Conservation (phyloP, 1,284 basidiomycete genomes). For the Moesziomyces globuligerus region DNA sequence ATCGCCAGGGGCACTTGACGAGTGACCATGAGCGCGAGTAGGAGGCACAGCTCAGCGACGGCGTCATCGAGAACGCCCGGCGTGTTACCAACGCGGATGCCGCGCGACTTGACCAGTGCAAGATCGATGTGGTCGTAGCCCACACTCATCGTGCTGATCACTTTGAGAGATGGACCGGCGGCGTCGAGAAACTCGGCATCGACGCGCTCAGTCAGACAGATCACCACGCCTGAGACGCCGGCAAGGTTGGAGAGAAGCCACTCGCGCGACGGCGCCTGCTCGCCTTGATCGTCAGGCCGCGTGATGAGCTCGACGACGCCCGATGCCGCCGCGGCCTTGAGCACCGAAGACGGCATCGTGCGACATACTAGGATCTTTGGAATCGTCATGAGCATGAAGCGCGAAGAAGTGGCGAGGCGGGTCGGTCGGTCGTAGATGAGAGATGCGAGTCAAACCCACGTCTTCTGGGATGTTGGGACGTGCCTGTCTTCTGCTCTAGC, state of each 20-base stretch:
- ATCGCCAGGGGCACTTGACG: slow-evolving; percentile 77
- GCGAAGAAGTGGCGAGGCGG: background rate
- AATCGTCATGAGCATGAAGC: slow-evolving; percentile 9
- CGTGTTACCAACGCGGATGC: slow-evolving; percentile 85
- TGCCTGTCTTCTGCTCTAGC: too few relatives aligned
- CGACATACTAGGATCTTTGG: slow-evolving; percentile 42
- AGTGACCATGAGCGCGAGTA: slow-evolving; percentile 89
- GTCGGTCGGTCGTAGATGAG: too few relatives aligned
- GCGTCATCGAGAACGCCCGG: slow-evolving; percentile 89
- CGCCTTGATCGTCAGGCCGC: slow-evolving; percentile 75
- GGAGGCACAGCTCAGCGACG: slow-evolving; percentile 86
- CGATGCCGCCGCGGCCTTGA: slow-evolving; percentile 19
- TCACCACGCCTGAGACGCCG: slow-evolving; percentile 76
- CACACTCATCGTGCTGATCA: slow-evolving; percentile 82
- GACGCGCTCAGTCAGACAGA: slow-evolving; percentile 80
- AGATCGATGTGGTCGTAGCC: slow-evolving; percentile 81
- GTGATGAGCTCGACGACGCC: slow-evolving; percentile 70
- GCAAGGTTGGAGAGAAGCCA: slow-evolving; percentile 83
- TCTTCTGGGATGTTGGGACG: too few relatives aligned
- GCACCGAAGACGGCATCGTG: slow-evolving; percentile 31
- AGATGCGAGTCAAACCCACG: too few relatives aligned
- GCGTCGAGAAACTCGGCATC: slow-evolving; percentile 69
- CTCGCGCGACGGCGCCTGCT: slow-evolving; percentile 67
- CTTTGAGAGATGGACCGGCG: slow-evolving; percentile 73
- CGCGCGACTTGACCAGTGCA: slow-evolving; percentile 73